Conservation (phyloP, 768 basidiomycete genomes). For the Boletus vermiculosoides region DNA sequence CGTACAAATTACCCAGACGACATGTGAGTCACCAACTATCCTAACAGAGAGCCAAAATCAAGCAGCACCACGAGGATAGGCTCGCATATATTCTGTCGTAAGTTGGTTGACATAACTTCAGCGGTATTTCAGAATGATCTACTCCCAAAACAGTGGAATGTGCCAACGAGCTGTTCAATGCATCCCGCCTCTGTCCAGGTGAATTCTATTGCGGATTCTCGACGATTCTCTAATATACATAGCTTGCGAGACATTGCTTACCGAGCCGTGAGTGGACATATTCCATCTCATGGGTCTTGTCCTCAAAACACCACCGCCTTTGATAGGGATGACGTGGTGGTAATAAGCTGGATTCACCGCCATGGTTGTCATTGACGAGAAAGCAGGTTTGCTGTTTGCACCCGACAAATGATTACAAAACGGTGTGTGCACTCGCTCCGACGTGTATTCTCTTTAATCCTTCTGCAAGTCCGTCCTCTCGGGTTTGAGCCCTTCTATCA, state of each 20-base stretch:
- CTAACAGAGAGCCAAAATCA: background rate
- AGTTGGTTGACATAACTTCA: conserved; percentile 5
- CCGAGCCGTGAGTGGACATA: conserved; percentile 61
- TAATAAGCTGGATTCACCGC: conserved; percentile 27
- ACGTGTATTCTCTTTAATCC: conserved; percentile 1
- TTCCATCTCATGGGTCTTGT: background rate
- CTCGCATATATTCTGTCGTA: conserved; percentile 86
- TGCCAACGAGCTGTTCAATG: conserved; percentile 79
- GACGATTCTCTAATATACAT: conserved; percentile 2
- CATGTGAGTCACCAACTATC: conserved; percentile 40
- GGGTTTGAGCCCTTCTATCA: conserved; percentile 69
- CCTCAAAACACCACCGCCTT: background rate
- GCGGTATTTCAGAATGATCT: background rate
- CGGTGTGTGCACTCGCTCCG: conserved; percentile 50
- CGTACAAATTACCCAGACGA: conserved; percentile 42
- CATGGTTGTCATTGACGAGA: conserved; percentile 1
- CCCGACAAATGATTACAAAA: conserved; percentile 90
- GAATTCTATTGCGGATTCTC: background rate
- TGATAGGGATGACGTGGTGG: conserved; percentile 55
- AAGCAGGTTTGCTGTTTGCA: conserved; percentile 74
- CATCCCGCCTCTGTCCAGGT: conserved; percentile 79
- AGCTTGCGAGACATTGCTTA: conserved; percentile 81
- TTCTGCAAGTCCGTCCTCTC: conserved; percentile 73
- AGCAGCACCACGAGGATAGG: conserved; percentile 40
- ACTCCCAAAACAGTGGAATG: conserved; percentile 58